Conservation (phyloP, 2,329 filamentous ascomycete genomes). For the Xylariaceae sp. region DNA sequence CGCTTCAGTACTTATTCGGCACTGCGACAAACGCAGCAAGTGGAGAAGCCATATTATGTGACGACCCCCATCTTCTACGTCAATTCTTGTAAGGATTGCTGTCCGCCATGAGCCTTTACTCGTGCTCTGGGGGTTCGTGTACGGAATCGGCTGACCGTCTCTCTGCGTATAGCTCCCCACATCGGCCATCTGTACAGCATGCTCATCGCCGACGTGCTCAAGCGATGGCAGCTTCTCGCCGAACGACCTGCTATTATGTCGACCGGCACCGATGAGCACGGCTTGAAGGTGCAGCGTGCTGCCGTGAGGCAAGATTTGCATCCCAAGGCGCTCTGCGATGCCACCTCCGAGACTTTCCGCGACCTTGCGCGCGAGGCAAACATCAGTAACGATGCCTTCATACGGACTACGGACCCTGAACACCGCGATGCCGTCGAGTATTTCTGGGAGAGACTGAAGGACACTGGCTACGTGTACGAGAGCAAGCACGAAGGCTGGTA, state of each 20-base stretch:
- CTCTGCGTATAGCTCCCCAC: slow-evolving; percentile 65
- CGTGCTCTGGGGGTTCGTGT: neutral
- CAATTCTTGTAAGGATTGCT: slow-evolving; percentile 69
- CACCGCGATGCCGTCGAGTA: slow-evolving; percentile 83
- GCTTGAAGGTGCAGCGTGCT: slow-evolving; percentile 92
- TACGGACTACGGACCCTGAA: slow-evolving; percentile 80
- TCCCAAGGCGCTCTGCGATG: slow-evolving; percentile 84
- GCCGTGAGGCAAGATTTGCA: slow-evolving; percentile 65
- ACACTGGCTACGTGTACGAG: slow-evolving; percentile 75
- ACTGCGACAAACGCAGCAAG: slow-evolving; percentile 3
- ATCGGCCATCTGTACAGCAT: slow-evolving; percentile 93
- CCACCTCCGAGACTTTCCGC: slow-evolving; percentile 74
- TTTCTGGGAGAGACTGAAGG: slow-evolving; percentile 79
- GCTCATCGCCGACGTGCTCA: slow-evolving; percentile 84
- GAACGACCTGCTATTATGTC: slow-evolving; percentile 68
- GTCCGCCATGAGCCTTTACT: neutral
- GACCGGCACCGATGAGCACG: slow-evolving; percentile 96
- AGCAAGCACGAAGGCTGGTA: slow-evolving; percentile 94
- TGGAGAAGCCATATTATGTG: slow-evolving; percentile 80
- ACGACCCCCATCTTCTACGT: slow-evolving; percentile 99
- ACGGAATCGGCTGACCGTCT: neutral
- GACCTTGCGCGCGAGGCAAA: slow-evolving; percentile 66
- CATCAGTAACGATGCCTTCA: slow-evolving; percentile 79
- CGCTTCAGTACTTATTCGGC: slow-evolving; percentile 15
- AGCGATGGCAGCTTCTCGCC: slow-evolving; percentile 81